Evolutionary conservation across 108 stramenopile genomes (phyloP).

Genomic region (Bacterosira constricta): DNA sequence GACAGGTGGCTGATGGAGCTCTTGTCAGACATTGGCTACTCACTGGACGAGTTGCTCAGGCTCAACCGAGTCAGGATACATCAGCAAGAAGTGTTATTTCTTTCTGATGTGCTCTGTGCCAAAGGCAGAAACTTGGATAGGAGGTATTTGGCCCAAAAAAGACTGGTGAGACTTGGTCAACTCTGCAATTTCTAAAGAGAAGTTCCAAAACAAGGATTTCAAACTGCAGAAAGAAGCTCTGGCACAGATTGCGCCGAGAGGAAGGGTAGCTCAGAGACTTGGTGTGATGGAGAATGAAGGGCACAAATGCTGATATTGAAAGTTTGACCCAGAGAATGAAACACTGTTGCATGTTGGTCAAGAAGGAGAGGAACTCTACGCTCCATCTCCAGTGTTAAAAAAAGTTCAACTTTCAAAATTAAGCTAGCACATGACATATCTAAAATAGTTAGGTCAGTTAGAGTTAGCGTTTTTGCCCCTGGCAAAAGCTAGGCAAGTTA

Average conservation of each 20-base stretch:
- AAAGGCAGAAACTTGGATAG: neutral
- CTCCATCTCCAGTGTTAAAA: too few species aligned
- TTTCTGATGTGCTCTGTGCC: conserved; percentile 1
- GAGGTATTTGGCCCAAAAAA: neutral
- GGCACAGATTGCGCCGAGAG: neutral
- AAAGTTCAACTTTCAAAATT: too few species aligned
- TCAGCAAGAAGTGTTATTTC: conserved; percentile 11
- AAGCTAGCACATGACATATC: too few species aligned
- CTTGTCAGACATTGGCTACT: neutral
- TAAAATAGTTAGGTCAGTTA: too few species aligned
- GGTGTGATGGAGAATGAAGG: neutral
- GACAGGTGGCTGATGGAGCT: conserved; percentile 14
- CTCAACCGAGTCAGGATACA: conserved; percentile 9
- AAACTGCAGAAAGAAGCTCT: neutral
- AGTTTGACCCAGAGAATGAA: too few species aligned
- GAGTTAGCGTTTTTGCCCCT: too few species aligned
- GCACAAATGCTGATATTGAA: neutral
- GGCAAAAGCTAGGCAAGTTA: too few species aligned
- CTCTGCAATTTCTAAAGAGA: neutral
- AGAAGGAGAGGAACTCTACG: too few species aligned
- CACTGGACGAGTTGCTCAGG: neutral
- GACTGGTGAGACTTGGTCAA: neutral
- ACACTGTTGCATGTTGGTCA: too few species aligned
- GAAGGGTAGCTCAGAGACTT: neutral
- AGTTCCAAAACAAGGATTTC: neutral